A percentile compares a stretch with the other conserved stretches of the same genome.
phyloP scores from a whole-genome alignment of 805 yeast genomes.

The Cyberlindnera maclurae region DNA sequence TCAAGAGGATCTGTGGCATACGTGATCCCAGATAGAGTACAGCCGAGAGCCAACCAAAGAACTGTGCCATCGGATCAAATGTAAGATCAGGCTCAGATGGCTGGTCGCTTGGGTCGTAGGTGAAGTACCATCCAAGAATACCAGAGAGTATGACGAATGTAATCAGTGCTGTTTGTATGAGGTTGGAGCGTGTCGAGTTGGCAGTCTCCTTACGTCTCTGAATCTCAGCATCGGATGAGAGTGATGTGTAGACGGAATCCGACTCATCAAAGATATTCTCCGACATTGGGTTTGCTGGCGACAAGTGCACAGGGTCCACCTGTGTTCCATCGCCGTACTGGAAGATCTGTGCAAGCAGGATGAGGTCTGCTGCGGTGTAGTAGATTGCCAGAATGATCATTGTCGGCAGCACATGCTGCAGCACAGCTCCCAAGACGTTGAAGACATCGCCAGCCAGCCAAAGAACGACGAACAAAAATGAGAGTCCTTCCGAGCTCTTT shows the following conservation, averaged over 20 bases:
- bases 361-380: slow-evolving; percentile 86
- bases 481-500: slow-evolving; percentile 84
- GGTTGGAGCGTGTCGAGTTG: slow-evolving; percentile 17
- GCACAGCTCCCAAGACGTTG: slow-evolving; percentile 83
- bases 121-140: slow-evolving; percentile 77
- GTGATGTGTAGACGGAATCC: slow-evolving; percentile 10
- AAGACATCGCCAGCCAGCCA: slow-evolving; percentile 95
- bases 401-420: slow-evolving; percentile 89
- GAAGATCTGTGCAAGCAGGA: slow-evolving; percentile 76
- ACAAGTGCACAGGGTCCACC: slow-evolving; percentile 70
- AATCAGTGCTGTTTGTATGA: slow-evolving; percentile 37
- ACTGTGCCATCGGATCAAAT: slow-evolving; percentile 74
- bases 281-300: slow-evolving; percentile 81
- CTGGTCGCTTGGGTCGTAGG: slow-evolving; percentile 38
- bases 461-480: slow-evolving; percentile 74
- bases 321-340: slow-evolving; percentile 59
- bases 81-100: slow-evolving; percentile 38
- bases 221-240: slow-evolving; percentile 5
- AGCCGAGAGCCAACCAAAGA: slow-evolving; percentile 79
- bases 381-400: slow-evolving; percentile 90
- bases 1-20: slow-evolving; percentile 83
- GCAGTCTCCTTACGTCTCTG: slow-evolving; percentile 4
- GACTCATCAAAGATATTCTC: slow-evolving; percentile 60
- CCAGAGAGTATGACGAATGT: slow-evolving; percentile 73
- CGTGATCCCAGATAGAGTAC: slow-evolving; percentile 76